phyloP scores from a whole-genome alignment of 78 protist genomes.

The Chrysochromulina parva region DNA sequence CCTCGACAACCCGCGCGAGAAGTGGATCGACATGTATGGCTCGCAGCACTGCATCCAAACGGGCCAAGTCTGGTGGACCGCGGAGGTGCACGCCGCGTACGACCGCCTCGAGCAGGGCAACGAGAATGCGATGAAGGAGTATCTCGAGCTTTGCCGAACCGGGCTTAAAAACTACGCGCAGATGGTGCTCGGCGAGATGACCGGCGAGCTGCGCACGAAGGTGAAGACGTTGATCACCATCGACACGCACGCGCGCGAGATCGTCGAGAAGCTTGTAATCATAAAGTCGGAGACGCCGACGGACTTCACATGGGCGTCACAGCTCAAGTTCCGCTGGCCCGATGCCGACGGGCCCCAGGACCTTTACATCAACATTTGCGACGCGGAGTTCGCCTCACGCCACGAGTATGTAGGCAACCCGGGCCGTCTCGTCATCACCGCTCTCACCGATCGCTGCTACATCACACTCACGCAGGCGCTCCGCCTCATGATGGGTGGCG shows the following conservation, averaged over 20 bases:
- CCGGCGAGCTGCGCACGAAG: constrained; percentile 37
- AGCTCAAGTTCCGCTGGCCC: constrained; percentile 62
- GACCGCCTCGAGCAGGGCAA: constrained; percentile 76
- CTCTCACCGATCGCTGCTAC: constrained; percentile 93
- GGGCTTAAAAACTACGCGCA: constrained; percentile 36
- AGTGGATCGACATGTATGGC: constrained; percentile 75
- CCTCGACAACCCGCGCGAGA: constrained; percentile 61
- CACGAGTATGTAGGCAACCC: constrained; percentile 89
- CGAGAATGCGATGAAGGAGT: constrained; percentile 70
- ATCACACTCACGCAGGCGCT: constrained; percentile 89
- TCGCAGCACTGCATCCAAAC: constrained; percentile 71
- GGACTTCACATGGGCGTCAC: constrained; percentile 72
- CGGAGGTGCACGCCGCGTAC: constrained; percentile 68
- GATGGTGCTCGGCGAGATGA: constrained; percentile 52
- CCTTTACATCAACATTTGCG: constrained; percentile 47
- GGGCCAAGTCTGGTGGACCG: constrained; percentile 58
- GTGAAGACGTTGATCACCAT: constrained; percentile 79
- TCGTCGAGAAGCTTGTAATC: constrained; percentile 61
- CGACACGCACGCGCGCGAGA: constrained; percentile 88
- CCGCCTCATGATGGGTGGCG: constrained; percentile 84
- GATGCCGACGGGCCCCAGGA: not conserved
- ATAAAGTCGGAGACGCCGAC: constrained; percentile 33
- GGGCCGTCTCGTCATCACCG: constrained; percentile 88
- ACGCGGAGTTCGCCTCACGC: constrained; percentile 65
- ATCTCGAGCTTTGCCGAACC: constrained; percentile 21